Conservation (phyloP, 768 basidiomycete genomes). For the Trametes cinnabarina region DNA sequence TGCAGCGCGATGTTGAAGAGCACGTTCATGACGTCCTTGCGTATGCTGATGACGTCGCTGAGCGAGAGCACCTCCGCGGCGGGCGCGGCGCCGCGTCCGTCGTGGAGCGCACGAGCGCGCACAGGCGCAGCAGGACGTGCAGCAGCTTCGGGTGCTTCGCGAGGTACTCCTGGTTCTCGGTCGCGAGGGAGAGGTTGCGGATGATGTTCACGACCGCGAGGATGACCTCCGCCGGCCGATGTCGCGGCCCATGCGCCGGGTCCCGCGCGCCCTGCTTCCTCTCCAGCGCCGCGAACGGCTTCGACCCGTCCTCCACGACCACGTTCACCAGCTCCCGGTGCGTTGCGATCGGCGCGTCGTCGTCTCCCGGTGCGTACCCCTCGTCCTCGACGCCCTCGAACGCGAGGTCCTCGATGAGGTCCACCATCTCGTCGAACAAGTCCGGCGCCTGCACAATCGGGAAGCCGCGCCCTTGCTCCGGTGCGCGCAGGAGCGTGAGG, state of each 20-base stretch:
- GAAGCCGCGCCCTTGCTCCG: conserved; percentile 52
- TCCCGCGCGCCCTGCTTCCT: conserved; percentile 50
- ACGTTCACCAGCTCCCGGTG: conserved; percentile 62
- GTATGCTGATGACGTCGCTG: conserved; percentile 65
- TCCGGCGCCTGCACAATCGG: conserved; percentile 75
- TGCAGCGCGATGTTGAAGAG: conserved; percentile 58
- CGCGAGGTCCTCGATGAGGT: conserved; percentile 80
- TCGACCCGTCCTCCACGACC: conserved; percentile 54
- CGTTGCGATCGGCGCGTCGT: conserved; percentile 45
- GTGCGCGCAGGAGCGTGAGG: conserved; percentile 68
- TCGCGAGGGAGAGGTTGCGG: conserved; percentile 77
- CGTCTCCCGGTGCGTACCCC: conserved; percentile 16
- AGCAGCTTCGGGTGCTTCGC: conserved; percentile 62
- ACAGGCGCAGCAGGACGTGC: conserved; percentile 68
- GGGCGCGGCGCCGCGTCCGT: conserved; percentile 33
- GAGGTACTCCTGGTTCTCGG: conserved; percentile 69
- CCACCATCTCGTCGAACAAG: conserved; percentile 81
- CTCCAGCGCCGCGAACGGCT: conserved; percentile 59
- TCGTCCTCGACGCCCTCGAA: conserved; percentile 55
- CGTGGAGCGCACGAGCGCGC: conserved; percentile 41
- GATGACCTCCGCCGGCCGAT: conserved; percentile 67
- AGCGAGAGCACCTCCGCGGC: conserved; percentile 62
- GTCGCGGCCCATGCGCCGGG: conserved; percentile 51
- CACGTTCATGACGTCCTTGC: conserved; percentile 74
- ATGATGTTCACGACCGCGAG: conserved; percentile 75